phyloP scores from a whole-genome alignment of 2,329 filamentous ascomycete species.

The Ophiosphaerella narmari region DNA sequence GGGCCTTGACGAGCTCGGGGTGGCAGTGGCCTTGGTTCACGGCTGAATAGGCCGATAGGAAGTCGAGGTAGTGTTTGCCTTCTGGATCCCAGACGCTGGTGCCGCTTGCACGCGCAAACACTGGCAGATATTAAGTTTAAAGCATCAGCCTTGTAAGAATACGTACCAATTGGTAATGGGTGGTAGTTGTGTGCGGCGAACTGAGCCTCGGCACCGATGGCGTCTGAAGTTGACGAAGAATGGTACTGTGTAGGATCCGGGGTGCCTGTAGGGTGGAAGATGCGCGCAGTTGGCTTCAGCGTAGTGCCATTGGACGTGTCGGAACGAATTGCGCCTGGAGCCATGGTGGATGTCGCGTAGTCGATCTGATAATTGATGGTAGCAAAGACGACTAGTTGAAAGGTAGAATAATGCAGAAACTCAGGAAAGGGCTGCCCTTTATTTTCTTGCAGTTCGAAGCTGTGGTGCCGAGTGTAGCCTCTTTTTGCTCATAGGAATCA shows the following conservation, averaged over 20 bases:
- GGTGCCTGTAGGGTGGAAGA: conserved; percentile 45
- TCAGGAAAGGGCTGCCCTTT: conserved; percentile 16
- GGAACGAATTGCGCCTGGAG: conserved; percentile 40
- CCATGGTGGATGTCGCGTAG: conserved; percentile 32
- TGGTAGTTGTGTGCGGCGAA: conserved; percentile 99
- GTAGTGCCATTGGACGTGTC: conserved; percentile 34
- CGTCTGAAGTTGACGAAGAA: conserved; percentile 74
- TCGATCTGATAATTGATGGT: conserved; percentile 11
- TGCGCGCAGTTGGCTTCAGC: conserved; percentile 45
- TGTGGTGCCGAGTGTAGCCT: conserved; percentile 33
- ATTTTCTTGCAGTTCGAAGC: conserved; percentile 22
- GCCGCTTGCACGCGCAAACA: conserved; percentile 80
- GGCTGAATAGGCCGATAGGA: conserved; percentile 95
- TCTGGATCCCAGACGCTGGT: conserved; percentile 97
- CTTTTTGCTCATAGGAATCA: conserved; percentile 25
- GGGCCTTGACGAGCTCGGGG: conserved; percentile 88
- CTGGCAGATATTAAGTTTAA: conserved; percentile 24
- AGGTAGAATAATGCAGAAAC: conserved; percentile 1
- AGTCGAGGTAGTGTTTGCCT: conserved; percentile 89
- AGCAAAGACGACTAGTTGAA: conserved; percentile 9
- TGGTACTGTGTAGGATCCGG: conserved; percentile 63
- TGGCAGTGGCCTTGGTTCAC: conserved; percentile 99
- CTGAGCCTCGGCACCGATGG: conserved; percentile 79
- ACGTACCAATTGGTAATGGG: conserved; percentile 77
- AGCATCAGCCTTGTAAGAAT: neutral